Conservation (phyloP, 169 alveolate genomes). For the Besnoitia besnoiti region DNA sequence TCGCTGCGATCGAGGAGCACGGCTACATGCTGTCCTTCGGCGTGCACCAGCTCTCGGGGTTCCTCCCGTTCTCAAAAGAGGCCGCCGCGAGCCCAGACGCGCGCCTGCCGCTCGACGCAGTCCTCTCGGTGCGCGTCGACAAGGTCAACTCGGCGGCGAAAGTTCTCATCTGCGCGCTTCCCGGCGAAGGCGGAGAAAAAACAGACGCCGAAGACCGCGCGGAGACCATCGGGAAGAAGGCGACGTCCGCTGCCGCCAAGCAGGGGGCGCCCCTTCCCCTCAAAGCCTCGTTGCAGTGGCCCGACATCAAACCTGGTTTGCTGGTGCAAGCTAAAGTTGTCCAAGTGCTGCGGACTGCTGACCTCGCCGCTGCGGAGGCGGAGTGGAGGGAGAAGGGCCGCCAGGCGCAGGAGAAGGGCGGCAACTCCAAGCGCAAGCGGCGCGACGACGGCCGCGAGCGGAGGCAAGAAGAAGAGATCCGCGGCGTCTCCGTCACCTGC, state of each 20-base stretch:
- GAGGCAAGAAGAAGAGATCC: background rate
- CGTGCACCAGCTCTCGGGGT: background rate
- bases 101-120: background rate
- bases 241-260: background rate
- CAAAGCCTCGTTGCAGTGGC: background rate
- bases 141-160: constrained; percentile 1
- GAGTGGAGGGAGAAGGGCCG: background rate
- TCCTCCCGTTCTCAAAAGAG: background rate
- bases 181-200: background rate
- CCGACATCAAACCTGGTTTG: background rate
- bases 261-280: background rate
- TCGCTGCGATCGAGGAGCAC: constrained; percentile 33
- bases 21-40: constrained; percentile 37
- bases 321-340: background rate
- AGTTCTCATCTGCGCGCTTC: background rate
- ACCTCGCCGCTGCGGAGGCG: background rate
- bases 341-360: background rate
- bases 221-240: background rate
- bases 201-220: too few relatives aligned
- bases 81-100: background rate
- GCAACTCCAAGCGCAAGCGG: background rate
- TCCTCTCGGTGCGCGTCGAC: background rate
- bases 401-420: background rate
- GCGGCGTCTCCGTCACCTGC: background rate
- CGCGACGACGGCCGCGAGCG: background rate